These are phyloP conservation scores for Daphne laureola DNA, from an alignment of 441 rosid species.

Conservation along the genomic window DNA sequence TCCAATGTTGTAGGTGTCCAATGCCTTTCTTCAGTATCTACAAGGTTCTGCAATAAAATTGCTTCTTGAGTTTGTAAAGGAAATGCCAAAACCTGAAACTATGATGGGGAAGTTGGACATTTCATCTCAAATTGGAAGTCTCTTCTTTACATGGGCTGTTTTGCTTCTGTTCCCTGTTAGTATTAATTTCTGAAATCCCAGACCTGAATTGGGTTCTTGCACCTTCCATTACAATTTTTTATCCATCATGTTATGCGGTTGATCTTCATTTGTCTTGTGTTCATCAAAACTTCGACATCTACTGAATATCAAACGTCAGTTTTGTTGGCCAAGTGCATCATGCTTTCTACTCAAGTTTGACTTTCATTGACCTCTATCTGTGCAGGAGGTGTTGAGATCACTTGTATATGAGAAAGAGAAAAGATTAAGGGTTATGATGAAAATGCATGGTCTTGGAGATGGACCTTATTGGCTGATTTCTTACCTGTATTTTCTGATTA, in stretches of 20 bases:
- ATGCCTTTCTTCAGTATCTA: slow-evolving; percentile 62
- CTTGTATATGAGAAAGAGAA: slow-evolving; percentile 85
- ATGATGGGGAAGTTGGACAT: slow-evolving; percentile 31
- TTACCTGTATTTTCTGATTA: slow-evolving; percentile 69
- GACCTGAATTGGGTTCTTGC: not conserved
- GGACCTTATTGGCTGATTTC: slow-evolving; percentile 94
- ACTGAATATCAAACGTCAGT: too few species aligned
- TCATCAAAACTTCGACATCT: too few species aligned
- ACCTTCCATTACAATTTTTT: too few species aligned
- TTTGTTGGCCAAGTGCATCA: too few species aligned
- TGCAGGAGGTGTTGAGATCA: slow-evolving; percentile 66
- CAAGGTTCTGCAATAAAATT: slow-evolving; percentile 54
- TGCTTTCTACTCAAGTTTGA: not conserved
- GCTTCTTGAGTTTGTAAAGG: slow-evolving; percentile 76
- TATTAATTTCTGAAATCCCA: slow-evolving; percentile 1
- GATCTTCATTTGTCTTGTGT: too few species aligned
- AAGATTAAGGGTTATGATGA: slow-evolving; percentile 90
- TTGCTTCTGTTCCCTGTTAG: slow-evolving; percentile 94
- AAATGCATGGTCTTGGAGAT: slow-evolving; percentile 97
- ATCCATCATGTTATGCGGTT: too few species aligned
- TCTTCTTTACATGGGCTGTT: slow-evolving; percentile 90
- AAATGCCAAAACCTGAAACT: slow-evolving; percentile 57
- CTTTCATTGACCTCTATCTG: slow-evolving; percentile 7
- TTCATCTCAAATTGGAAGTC: slow-evolving; percentile 65
- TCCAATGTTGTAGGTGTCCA: slow-evolving; percentile 51